phyloP scores from a whole-genome alignment of 768 basidiomycete genomes.

The Mycena chlorophos region DNA sequence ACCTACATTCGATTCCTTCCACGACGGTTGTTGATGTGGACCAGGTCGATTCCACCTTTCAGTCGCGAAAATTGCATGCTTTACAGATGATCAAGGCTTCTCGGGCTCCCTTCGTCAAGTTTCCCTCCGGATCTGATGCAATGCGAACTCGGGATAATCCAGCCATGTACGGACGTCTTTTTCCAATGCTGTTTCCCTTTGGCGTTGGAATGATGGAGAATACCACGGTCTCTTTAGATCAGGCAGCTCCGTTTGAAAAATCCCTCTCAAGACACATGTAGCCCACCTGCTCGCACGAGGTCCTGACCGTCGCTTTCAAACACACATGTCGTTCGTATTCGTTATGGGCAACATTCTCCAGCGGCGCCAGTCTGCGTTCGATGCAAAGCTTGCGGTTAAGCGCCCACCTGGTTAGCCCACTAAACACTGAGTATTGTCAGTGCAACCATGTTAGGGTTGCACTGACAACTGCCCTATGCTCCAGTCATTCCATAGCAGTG shows the following conservation, averaged over 20 bases:
- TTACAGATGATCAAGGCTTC: neutral
- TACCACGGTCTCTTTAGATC: neutral
- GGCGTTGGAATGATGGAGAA: conserved; percentile 3
- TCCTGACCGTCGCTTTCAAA: neutral
- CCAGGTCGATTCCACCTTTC: neutral
- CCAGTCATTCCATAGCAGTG: too few species aligned
- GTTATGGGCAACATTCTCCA: neutral
- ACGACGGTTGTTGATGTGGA: neutral
- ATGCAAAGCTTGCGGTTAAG: neutral
- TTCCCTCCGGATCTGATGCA: neutral
- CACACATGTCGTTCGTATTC: neutral
- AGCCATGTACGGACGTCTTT: conserved; percentile 1
- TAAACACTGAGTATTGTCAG: too few species aligned
- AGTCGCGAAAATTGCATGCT: neutral
- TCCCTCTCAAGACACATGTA: neutral
- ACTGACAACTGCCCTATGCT: too few species aligned
- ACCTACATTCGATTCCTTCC: neutral
- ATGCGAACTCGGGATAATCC: conserved; percentile 7
- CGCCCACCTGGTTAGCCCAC: too few species aligned
- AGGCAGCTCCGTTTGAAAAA: neutral
- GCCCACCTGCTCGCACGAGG: neutral
- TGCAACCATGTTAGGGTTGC: too few species aligned
- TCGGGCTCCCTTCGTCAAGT: neutral
- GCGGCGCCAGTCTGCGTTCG: neutral
- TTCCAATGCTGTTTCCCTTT: conserved; percentile 15